These are phyloP conservation scores for Phlyctochytrium bullatum DNA, from an alignment of 192 early-diverging fungal species.

Conservation along the genomic window DNA sequence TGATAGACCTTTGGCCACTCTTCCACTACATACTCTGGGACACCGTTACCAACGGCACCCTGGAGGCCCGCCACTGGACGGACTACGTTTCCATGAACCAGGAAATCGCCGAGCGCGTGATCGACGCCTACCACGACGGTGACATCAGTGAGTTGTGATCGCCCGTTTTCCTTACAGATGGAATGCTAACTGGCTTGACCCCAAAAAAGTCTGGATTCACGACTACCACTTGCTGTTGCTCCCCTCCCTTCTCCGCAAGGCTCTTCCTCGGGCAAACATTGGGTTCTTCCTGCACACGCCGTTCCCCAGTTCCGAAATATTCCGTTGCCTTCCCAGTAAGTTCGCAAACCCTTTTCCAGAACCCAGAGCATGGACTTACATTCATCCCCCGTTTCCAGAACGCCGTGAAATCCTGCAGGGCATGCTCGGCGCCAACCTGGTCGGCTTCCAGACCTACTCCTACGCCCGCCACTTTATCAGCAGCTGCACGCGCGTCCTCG, in stretches of 20 bases:
- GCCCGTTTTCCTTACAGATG: not conserved
- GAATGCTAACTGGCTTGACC: not conserved
- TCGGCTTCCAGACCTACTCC: conserved; percentile 96
- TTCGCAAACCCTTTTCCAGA: not conserved
- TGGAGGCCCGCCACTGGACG: conserved; percentile 68
- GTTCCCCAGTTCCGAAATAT: conserved; percentile 59
- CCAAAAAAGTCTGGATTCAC: conserved; percentile 54
- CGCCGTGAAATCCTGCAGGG: conserved; percentile 82
- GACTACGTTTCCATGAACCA: conserved; percentile 82
- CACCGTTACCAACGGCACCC: conserved; percentile 57
- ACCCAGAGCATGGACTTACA: not conserved
- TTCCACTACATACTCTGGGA: conserved; percentile 94
- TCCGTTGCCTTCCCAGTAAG: conserved; percentile 59
- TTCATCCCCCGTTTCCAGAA: conserved; percentile 23
- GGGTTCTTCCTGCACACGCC: conserved; percentile 61
- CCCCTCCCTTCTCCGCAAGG: conserved; percentile 43
- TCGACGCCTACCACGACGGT: conserved; percentile 67
- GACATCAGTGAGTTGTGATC: conserved; percentile 65
- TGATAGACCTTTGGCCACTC: conserved; percentile 94
- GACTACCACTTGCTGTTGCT: conserved; percentile 57
- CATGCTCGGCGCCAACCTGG: conserved; percentile 86
- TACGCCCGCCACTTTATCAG: conserved; percentile 90
- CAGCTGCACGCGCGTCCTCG: conserved; percentile 90
- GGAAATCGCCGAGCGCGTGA: conserved; percentile 71
- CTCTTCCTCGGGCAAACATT: conserved; percentile 43